Evolutionary conservation across 805 yeast species (phyloP).

Genomic region (Candida suzukii): DNA sequence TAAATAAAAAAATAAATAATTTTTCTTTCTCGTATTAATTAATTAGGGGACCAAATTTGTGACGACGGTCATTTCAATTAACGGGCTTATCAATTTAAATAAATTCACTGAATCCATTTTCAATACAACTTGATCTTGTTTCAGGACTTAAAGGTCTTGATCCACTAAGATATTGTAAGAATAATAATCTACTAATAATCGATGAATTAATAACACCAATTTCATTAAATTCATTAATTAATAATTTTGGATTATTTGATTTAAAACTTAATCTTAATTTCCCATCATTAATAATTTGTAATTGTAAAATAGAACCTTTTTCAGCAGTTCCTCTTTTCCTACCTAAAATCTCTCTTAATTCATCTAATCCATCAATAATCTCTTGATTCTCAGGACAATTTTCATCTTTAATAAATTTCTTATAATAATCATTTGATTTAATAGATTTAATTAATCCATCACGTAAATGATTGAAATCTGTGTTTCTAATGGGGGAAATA

Average conservation of each 20-base stretch:
- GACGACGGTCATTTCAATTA: too few relatives aligned
- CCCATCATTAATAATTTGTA: constrained; percentile 49
- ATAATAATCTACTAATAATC: constrained; percentile 55
- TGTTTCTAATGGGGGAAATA: constrained; percentile 81
- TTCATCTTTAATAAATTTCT: constrained; percentile 34
- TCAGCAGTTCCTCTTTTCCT: constrained; percentile 64
- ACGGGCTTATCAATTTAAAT: too few relatives aligned
- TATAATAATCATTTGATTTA: constrained; percentile 57
- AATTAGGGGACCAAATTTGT: too few relatives aligned
- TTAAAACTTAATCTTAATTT: constrained; percentile 36
- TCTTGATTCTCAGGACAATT: constrained; percentile 33
- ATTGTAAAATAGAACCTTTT: constrained; percentile 58
- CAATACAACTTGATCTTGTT: constrained; percentile 27
- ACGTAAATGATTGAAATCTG: constrained; percentile 82
- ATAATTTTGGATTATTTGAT: constrained; percentile 22
- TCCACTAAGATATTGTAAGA: constrained; percentile 72
- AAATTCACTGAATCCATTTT: constrained; percentile 9
- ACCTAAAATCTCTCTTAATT: constrained; percentile 54
- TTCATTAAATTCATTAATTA: constrained; percentile 22
- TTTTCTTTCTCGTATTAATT: too few relatives aligned
- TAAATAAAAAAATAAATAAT: too few relatives aligned
- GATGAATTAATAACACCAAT: constrained; percentile 58
- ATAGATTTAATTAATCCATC: constrained; percentile 86
- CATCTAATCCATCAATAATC: constrained; percentile 46
- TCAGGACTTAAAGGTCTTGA: constrained; percentile 56